A percentile compares a stretch with the other conserved stretches of the same genome.
Evolutionary conservation across 768 basidiomycete genomes (phyloP).

Genomic region (Boletus fagicola): DNA sequence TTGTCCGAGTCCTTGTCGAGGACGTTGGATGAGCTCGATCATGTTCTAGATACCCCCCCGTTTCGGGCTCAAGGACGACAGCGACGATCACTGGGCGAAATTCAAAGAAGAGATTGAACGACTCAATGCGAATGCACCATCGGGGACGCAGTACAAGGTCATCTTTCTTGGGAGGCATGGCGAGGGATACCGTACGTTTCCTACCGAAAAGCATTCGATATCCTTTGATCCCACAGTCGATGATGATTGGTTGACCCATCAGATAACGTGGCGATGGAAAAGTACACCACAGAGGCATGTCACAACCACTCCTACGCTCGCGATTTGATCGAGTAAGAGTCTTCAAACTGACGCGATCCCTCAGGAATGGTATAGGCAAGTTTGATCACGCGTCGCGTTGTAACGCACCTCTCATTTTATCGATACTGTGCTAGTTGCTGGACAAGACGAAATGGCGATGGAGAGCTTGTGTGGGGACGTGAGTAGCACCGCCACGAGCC

Average conservation of each 20-base stretch:
- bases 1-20: neutral
- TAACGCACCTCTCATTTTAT: neutral
- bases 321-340: neutral
- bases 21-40: neutral
- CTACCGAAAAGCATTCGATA: neutral
- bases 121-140: slow-evolving; percentile 43
- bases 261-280: slow-evolving; percentile 72
- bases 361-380: slow-evolving; percentile 61
- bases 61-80: slow-evolving; percentile 59
- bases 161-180: slow-evolving; percentile 70
- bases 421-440: slow-evolving; percentile 46
- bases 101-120: slow-evolving; percentile 41
- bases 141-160: slow-evolving; percentile 53
- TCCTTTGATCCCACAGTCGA: slow-evolving; percentile 32
- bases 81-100: slow-evolving; percentile 48
- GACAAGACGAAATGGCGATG: slow-evolving; percentile 61
- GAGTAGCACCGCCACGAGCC: slow-evolving; percentile 27
- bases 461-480: slow-evolving; percentile 73
- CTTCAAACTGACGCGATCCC: neutral
- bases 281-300: slow-evolving; percentile 53
- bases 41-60: slow-evolving; percentile 47
- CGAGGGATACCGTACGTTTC: slow-evolving; percentile 62
- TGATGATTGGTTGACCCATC: slow-evolving; percentile 39
- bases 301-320: neutral
- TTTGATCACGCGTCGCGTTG: slow-evolving; percentile 1